phyloP scores from a whole-genome alignment of 2,329 filamentous ascomycete genomes.

The Sporothrix pseudoabietina region DNA sequence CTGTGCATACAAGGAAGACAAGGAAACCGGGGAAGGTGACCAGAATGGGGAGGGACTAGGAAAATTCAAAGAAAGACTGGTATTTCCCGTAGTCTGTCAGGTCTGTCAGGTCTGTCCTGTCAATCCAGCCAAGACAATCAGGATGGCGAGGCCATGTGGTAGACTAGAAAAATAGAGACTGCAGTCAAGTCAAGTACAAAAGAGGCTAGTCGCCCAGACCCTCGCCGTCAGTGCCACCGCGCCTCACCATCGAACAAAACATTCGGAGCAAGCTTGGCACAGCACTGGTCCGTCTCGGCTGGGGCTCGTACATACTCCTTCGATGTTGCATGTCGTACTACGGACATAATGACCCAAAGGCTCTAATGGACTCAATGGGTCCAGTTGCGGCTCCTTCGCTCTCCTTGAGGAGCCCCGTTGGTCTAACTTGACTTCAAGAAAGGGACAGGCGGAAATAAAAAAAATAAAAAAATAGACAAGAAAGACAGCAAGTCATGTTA shows the following conservation, averaged over 20 bases:
- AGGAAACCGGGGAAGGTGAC: background rate
- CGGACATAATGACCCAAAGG: too few species aligned
- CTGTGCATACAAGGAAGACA: background rate
- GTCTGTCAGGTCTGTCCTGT: too few species aligned
- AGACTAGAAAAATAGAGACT: background rate
- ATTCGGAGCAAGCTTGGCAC: background rate
- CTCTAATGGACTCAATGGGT: background rate
- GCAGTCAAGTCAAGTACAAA: background rate
- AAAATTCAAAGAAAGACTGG: background rate
- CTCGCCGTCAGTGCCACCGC: background rate
- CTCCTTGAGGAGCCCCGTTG: background rate
- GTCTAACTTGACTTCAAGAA: background rate
- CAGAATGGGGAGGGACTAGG: background rate
- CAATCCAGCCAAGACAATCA: background rate
- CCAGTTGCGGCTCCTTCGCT: background rate
- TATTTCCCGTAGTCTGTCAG: background rate
- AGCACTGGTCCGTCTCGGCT: background rate
- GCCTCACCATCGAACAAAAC: background rate
- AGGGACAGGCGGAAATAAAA: too few species aligned
- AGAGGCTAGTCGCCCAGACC: background rate
- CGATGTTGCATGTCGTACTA: too few species aligned
- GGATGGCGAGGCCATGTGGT: background rate
- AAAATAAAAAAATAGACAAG: background rate
- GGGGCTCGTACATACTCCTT: background rate
- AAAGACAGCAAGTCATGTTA: background rate